Evolutionary conservation across 1,139 yeast species (phyloP).

Genomic region (Candida neerlandica): DNA sequence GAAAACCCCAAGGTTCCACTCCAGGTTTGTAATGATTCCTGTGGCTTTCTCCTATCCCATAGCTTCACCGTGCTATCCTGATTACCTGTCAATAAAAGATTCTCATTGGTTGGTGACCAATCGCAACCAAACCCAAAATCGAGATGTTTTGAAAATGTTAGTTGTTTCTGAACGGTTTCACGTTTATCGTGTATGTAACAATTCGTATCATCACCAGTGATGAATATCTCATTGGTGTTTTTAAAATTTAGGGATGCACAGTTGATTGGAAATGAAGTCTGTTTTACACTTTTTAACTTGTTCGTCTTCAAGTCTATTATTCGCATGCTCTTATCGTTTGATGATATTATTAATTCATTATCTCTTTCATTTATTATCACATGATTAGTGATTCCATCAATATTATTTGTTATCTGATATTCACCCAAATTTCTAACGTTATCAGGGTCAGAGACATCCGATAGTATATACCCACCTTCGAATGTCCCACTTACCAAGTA

Average conservation of each 20-base stretch:
- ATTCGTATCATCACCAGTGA: constrained; percentile 54
- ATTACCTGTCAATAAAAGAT: constrained; percentile 55
- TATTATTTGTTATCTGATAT: constrained; percentile 42
- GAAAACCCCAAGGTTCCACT: constrained; percentile 38
- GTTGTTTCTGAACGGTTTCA: constrained; percentile 16
- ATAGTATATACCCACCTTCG: constrained; percentile 52
- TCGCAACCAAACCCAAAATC: constrained; percentile 66
- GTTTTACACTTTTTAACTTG: constrained; percentile 13
- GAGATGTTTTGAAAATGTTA: constrained; percentile 44
- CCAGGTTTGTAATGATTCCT: constrained; percentile 32
- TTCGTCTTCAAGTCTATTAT: constrained; percentile 36
- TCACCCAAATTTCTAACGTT: constrained; percentile 33
- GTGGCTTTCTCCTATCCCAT: constrained; percentile 49
- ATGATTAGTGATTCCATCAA: constrained; percentile 61
- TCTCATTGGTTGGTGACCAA: constrained; percentile 50
- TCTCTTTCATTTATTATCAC: constrained; percentile 37
- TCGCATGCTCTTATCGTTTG: constrained; percentile 51
- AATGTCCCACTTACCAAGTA: constrained; percentile 56
- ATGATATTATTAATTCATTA: constrained; percentile 39
- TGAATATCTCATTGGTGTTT: constrained; percentile 38
- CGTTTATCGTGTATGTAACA: constrained; percentile 51
- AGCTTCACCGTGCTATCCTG: constrained; percentile 62
- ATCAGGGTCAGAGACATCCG: constrained; percentile 31
- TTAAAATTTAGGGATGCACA: constrained; percentile 45
- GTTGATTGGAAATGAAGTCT: constrained; percentile 53